Percentiles rank a stretch among this genome's conserved stretches.
Conservation (phyloP, 768 basidiomycete species). For the Trametopsis cervina region DNA sequence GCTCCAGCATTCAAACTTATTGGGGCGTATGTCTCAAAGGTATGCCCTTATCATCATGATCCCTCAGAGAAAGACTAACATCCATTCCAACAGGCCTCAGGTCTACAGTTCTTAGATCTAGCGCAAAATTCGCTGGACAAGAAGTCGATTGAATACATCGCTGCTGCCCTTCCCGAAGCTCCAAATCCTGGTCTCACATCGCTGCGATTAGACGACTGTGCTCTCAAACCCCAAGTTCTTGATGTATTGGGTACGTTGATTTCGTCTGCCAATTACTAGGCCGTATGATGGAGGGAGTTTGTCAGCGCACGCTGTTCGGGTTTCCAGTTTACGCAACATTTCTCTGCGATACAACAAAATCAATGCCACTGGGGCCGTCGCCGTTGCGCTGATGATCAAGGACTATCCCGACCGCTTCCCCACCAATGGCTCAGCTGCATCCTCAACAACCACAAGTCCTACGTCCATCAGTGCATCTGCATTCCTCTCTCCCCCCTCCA, state of each 20-base stretch:
- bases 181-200: slow-evolving; percentile 61
- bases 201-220: slow-evolving; percentile 84
- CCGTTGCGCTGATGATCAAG: slow-evolving; percentile 91
- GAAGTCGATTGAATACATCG: slow-evolving; percentile 76
- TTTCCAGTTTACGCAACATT: slow-evolving; percentile 79
- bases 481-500: slow-evolving; percentile 27
- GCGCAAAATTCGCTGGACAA: slow-evolving; percentile 84
- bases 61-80: too few species aligned
- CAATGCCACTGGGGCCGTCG: slow-evolving; percentile 77
- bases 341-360: slow-evolving; percentile 89
- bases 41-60: too few species aligned
- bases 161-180: slow-evolving; percentile 51
- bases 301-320: slow-evolving; percentile 75
- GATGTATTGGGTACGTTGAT: slow-evolving; percentile 68
- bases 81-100: slow-evolving; percentile 46
- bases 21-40: slow-evolving; percentile 75
- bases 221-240: slow-evolving; percentile 61
- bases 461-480: slow-evolving; percentile 18
- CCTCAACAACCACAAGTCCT: slow-evolving; percentile 20
- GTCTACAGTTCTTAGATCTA: slow-evolving; percentile 81
- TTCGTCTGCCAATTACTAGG: not conserved
- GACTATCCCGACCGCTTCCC: slow-evolving; percentile 84
- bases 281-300: not conserved
- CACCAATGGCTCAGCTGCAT: slow-evolving; percentile 15
- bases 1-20: slow-evolving; percentile 68